Conservation (phyloP, 208 protist genomes). For the Kentomonas sorsogonicus region DNA sequence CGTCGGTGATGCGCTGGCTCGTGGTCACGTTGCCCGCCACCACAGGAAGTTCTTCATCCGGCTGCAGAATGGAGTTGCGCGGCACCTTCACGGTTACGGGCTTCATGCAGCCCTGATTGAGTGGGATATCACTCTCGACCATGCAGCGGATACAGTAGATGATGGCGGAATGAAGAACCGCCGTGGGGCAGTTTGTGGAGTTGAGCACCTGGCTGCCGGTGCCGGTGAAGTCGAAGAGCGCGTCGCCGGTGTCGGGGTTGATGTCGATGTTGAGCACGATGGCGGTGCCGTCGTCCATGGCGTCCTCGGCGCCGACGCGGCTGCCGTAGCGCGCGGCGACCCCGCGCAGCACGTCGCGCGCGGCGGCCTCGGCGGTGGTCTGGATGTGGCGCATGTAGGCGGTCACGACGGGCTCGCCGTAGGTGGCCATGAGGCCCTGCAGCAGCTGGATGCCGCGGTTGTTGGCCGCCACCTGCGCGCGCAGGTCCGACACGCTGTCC, state of each 20-base stretch:
- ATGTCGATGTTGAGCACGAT: conserved; percentile 84
- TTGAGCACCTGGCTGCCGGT: conserved; percentile 86
- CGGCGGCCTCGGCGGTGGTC: conserved; percentile 85
- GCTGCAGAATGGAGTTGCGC: conserved; percentile 71
- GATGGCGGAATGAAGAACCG: conserved; percentile 88
- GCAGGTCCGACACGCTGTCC: conserved; percentile 92
- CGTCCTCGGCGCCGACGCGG: conserved; percentile 54
- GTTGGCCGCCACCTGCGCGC: conserved; percentile 92
- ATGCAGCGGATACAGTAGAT: conserved; percentile 95
- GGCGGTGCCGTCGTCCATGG: conserved; percentile 94
- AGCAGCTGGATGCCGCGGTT: conserved; percentile 89
- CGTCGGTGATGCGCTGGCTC: conserved; percentile 92
- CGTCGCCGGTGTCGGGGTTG: conserved; percentile 53
- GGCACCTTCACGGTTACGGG: conserved; percentile 79
- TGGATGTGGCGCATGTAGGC: conserved; percentile 95
- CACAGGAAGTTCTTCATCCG: conserved; percentile 83
- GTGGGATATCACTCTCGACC: conserved; percentile 89
- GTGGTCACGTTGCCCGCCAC: conserved; percentile 96
- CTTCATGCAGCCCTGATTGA: conserved; percentile 93
- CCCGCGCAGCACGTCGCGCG: conserved; percentile 81
- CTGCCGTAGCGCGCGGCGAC: conserved; percentile 34
- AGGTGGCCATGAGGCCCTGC: conserved; percentile 81
- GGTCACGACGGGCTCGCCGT: conserved; percentile 82
- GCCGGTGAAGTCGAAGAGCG: conserved; percentile 92
- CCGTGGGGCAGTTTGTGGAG: conserved; percentile 91